phyloP scores from a whole-genome alignment of 176 grass and related monocot species.

The Olyra latifolia region DNA sequence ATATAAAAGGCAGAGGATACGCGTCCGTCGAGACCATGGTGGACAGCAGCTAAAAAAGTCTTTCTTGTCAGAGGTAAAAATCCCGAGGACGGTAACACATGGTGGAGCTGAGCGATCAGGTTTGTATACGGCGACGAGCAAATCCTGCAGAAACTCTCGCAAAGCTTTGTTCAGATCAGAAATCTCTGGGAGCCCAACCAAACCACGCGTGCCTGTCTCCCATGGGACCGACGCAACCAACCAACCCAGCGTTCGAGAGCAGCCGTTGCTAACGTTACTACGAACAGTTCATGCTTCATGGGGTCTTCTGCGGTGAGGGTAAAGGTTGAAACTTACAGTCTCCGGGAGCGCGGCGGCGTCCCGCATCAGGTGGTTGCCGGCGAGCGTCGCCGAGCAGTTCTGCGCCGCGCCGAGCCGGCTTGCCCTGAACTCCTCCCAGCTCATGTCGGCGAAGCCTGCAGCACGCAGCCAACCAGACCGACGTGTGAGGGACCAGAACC shows the following conservation, averaged over 20 bases:
- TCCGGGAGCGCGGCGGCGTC: conserved; percentile 50
- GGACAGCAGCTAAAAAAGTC: conserved; percentile 5
- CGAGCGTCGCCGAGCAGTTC: conserved; percentile 90
- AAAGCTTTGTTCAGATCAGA: neutral
- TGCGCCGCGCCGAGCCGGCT: conserved; percentile 77
- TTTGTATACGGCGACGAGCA: neutral
- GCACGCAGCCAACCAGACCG: neutral
- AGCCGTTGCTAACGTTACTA: conserved; percentile 10
- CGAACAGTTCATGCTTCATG: neutral
- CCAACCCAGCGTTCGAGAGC: neutral
- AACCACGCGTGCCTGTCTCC: neutral
- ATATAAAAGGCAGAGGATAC: too few species aligned
- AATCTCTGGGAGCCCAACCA: neutral
- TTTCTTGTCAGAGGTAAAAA: neutral
- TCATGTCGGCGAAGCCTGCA: conserved; percentile 88
- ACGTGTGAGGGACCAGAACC: neutral
- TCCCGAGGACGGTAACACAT: neutral
- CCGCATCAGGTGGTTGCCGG: conserved; percentile 77
- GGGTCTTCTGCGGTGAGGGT: neutral
- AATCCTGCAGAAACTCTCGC: neutral
- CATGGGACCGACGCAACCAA: conserved; percentile 7
- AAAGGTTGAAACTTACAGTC: conserved; percentile 44
- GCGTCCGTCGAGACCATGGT: conserved; percentile 6
- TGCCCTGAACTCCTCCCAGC: conserved; percentile 89
- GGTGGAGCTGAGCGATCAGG: neutral